A percentile compares a stretch with the other conserved stretches of the same genome.
Conservation (phyloP, 108 stramenopile genomes). For the Pseudonitzschia pungens region DNA sequence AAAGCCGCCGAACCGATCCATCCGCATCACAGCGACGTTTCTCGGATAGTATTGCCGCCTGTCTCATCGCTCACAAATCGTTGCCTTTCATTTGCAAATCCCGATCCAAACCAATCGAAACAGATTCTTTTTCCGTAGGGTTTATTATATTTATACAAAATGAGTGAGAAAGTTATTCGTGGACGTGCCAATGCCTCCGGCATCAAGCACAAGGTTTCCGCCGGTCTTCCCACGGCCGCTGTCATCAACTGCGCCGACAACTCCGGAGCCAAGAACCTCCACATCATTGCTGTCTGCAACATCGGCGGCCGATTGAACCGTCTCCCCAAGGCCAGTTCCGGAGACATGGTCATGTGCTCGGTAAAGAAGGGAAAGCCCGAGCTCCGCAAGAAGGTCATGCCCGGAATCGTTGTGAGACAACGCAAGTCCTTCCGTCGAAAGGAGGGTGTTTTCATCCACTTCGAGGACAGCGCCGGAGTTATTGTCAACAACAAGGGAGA, state of each 20-base stretch:
- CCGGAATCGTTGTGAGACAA: conserved; percentile 97
- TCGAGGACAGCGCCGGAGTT: conserved; percentile 99
- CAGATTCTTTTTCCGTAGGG: background rate
- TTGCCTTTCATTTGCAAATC: background rate
- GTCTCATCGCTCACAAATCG: background rate
- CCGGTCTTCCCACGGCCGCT: conserved; percentile 98
- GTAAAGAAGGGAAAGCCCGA: conserved; percentile 99
- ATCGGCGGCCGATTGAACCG: conserved; percentile 98
- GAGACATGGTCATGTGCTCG: conserved; percentile 99
- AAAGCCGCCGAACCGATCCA: too few relatives aligned
- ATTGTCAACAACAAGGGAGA: conserved; percentile 99
- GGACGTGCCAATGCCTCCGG: conserved; percentile 91
- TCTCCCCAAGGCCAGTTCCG: conserved; percentile 94
- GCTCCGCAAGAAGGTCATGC: conserved; percentile 99
- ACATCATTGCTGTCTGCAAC: conserved; percentile 98
- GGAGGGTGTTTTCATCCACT: conserved; percentile 99
- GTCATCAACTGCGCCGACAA: conserved; percentile 99
- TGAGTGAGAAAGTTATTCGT: conserved; percentile 76
- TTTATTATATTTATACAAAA: conserved; percentile 17
- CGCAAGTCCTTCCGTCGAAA: conserved; percentile 99
- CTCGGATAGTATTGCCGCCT: too few relatives aligned
- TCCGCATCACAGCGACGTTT: too few relatives aligned
- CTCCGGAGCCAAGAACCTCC: conserved; percentile 99
- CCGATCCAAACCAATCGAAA: background rate
- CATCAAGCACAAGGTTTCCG: conserved; percentile 98